Conservation (phyloP, 306 rosid species). For the Begonia fuchsioides region DNA sequence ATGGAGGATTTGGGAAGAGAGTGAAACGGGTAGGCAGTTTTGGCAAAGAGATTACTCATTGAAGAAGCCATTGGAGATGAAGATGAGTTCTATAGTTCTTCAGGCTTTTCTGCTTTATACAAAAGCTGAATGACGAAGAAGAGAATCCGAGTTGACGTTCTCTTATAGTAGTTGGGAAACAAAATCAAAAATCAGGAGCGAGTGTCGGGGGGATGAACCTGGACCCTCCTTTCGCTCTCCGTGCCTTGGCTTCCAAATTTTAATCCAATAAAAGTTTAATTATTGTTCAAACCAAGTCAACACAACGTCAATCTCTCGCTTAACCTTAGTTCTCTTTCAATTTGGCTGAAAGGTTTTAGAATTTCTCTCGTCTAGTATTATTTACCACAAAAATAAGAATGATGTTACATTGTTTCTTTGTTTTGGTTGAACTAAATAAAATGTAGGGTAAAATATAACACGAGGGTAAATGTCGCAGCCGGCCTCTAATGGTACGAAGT, state of each 20-base stretch:
- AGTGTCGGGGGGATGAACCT: constrained; percentile 26
- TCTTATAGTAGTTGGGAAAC: not conserved
- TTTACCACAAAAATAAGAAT: too few relatives aligned
- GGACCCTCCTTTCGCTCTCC: constrained; percentile 6
- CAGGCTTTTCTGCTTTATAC: not conserved
- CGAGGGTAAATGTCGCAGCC: too few relatives aligned
- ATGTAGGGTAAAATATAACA: too few relatives aligned
- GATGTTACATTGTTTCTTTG: too few relatives aligned
- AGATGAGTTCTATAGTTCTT: constrained; percentile 1
- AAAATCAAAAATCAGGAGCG: not conserved
- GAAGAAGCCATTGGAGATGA: constrained; percentile 82
- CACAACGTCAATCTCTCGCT: too few relatives aligned
- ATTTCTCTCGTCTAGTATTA: too few relatives aligned
- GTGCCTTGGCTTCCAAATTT: not conserved
- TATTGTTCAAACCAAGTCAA: not conserved
- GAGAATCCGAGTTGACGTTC: not conserved
- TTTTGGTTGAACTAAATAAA: too few relatives aligned
- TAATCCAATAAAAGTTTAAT: not conserved
- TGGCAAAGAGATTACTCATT: constrained; percentile 52
- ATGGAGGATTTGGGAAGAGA: constrained; percentile 17
- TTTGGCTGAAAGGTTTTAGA: too few relatives aligned
- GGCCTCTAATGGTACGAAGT: too few relatives aligned
- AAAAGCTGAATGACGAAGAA: not conserved
- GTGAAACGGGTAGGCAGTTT: constrained; percentile 28
- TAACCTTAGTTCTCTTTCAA: too few relatives aligned